phyloP scores from a whole-genome alignment of 2,329 filamentous ascomycete genomes.

The Diaporthe sp. region DNA sequence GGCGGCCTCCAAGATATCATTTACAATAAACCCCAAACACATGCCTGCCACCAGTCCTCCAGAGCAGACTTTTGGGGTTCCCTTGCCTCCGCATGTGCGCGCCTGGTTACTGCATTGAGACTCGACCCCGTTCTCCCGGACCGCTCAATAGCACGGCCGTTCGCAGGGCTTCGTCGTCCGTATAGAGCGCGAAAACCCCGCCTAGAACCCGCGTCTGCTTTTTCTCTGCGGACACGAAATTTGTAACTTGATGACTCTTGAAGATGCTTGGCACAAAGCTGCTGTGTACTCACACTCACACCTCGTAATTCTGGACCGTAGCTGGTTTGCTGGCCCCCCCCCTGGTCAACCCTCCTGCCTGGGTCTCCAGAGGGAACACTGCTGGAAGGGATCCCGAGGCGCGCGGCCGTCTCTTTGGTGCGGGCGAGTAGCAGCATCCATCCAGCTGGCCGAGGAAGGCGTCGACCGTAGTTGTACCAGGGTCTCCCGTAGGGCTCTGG shows the following conservation, averaged over 20 bases:
- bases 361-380: background rate
- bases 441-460: background rate
- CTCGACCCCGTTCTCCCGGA: background rate
- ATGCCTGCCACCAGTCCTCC: background rate
- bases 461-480: background rate
- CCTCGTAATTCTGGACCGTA: no score
- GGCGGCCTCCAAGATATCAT: background rate
- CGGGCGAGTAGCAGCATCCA: background rate
- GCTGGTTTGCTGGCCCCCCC: no score
- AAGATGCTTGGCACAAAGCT: no score
- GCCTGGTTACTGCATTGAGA: background rate
- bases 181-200: background rate
- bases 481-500: background rate
- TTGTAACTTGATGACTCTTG: background rate
- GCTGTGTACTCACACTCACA: no score
- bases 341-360: background rate
- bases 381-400: background rate
- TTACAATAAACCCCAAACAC: background rate
- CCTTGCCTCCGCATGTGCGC: background rate
- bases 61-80: no score
- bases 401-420: background rate
- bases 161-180: background rate
- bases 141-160: background rate
- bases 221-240: background rate
- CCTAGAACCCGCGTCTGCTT: background rate